These are phyloP conservation scores for Mycena amicta DNA, from an alignment of 768 basidiomycete genomes.

Conservation along the genomic window DNA sequence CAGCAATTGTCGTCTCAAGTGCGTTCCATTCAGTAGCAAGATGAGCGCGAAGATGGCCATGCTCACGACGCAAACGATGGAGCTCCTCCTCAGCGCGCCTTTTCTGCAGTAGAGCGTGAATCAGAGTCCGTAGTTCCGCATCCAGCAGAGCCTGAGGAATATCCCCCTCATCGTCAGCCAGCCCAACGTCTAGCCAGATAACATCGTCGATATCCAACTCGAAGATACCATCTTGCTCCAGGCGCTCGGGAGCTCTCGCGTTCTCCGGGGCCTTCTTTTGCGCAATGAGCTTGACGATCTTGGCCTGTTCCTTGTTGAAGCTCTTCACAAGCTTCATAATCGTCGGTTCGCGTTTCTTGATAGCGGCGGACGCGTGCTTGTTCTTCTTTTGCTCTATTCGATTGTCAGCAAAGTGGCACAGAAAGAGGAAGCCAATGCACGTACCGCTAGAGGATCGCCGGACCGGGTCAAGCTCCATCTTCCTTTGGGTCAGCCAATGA, in stretches of 20 bases:
- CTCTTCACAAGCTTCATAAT: not conserved
- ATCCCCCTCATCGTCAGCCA: not conserved
- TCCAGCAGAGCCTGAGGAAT: no score
- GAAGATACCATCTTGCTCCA: constrained; percentile 4
- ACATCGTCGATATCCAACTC: not conserved
- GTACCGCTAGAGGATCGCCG: not conserved
- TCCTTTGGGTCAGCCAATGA: not conserved
- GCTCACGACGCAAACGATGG: no score
- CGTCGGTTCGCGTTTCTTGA: not conserved
- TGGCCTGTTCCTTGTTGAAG: not conserved
- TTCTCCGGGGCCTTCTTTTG: not conserved
- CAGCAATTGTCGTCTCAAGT: no score
- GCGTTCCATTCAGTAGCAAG: no score
- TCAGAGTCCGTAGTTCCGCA: no score
- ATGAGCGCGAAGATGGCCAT: no score
- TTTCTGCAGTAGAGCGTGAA: no score
- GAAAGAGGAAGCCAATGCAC: not conserved
- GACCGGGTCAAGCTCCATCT: not conserved
- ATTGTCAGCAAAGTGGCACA: not conserved
- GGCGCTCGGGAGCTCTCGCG: not conserved
- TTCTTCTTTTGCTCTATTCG: not conserved
- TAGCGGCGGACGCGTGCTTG: not conserved
- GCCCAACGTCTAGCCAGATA: not conserved
- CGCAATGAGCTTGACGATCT: not conserved
- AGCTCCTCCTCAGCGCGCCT: no score